Evolutionary conservation across 2,329 filamentous ascomycete species (phyloP).

Genomic region (Scedosporium boydii): DNA sequence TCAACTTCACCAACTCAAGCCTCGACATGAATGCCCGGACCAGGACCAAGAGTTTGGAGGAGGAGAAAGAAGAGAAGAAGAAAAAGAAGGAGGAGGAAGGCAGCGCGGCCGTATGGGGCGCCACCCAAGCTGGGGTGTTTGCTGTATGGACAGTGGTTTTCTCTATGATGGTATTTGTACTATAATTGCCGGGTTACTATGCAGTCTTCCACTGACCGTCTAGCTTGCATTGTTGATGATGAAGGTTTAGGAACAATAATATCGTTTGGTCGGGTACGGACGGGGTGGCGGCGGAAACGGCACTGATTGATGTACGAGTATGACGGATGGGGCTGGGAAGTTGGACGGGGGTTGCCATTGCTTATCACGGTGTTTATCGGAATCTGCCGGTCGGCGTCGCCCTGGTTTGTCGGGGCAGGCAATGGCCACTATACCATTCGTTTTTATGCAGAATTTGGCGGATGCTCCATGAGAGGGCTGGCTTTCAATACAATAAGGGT

Average conservation of each 20-base stretch:
- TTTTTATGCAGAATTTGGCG: neutral
- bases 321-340: neutral
- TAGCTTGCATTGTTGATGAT: neutral
- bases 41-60: neutral
- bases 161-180: neutral
- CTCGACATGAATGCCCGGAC: neutral
- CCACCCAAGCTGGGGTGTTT: neutral
- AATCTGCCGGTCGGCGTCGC: neutral
- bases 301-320: too few relatives aligned
- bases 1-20: conserved; percentile 22
- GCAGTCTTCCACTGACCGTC: too few relatives aligned
- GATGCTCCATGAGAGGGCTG: neutral
- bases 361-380: neutral
- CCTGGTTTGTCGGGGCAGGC: neutral
- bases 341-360: neutral
- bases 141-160: neutral
- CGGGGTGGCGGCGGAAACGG: too few relatives aligned
- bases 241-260: neutral
- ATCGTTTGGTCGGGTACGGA: too few relatives aligned
- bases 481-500: neutral
- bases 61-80: neutral
- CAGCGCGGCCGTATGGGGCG: neutral
- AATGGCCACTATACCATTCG: neutral
- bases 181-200: neutral
- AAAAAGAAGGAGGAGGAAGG: neutral